A percentile compares a stretch with the other conserved stretches of the same genome.
Evolutionary conservation across 129 eudicot genomes (phyloP).

Genomic region (Cynara cardunculus): DNA sequence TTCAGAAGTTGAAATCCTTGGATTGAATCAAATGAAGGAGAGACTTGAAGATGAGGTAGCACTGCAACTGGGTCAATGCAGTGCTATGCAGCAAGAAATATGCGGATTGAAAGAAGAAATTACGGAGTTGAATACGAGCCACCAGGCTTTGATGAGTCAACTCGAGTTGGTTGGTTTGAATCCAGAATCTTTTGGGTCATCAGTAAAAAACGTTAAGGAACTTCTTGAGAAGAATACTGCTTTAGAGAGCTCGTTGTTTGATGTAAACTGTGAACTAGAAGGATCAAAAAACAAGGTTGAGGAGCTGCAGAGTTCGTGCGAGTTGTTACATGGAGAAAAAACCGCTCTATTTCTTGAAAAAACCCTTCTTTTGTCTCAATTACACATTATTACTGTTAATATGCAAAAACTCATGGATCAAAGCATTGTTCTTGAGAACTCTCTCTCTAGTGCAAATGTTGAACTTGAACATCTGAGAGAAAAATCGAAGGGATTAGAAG

Average conservation of each 20-base stretch:
- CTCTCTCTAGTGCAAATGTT: slow-evolving; percentile 49
- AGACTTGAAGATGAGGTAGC: slow-evolving; percentile 78
- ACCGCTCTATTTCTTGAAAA: slow-evolving; percentile 64
- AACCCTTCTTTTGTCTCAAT: slow-evolving; percentile 67
- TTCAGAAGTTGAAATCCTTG: slow-evolving; percentile 45
- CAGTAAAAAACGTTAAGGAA: slow-evolving; percentile 51
- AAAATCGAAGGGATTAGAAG: slow-evolving; percentile 80
- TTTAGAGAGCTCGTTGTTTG: slow-evolving; percentile 40
- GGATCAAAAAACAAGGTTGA: slow-evolving; percentile 39
- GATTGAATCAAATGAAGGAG: slow-evolving; percentile 61
- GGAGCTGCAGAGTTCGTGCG: slow-evolving; percentile 50
- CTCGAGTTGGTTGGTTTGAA: slow-evolving; percentile 56
- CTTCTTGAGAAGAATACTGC: slow-evolving; percentile 41
- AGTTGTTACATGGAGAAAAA: slow-evolving; percentile 59
- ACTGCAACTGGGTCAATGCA: slow-evolving; percentile 50
- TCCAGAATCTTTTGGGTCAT: slow-evolving; percentile 52
- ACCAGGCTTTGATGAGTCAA: slow-evolving; percentile 55
- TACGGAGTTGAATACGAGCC: slow-evolving; percentile 42
- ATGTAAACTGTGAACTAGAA: slow-evolving; percentile 40
- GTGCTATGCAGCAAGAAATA: slow-evolving; percentile 58
- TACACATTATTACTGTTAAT: slow-evolving; percentile 50
- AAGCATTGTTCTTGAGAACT: slow-evolving; percentile 56
- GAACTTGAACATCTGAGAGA: slow-evolving; percentile 72
- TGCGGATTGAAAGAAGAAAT: slow-evolving; percentile 57
- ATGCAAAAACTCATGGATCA: slow-evolving; percentile 75